Evolutionary conservation across 1,139 yeast genomes (phyloP).

Genomic region (Suhomyces kunorum): DNA sequence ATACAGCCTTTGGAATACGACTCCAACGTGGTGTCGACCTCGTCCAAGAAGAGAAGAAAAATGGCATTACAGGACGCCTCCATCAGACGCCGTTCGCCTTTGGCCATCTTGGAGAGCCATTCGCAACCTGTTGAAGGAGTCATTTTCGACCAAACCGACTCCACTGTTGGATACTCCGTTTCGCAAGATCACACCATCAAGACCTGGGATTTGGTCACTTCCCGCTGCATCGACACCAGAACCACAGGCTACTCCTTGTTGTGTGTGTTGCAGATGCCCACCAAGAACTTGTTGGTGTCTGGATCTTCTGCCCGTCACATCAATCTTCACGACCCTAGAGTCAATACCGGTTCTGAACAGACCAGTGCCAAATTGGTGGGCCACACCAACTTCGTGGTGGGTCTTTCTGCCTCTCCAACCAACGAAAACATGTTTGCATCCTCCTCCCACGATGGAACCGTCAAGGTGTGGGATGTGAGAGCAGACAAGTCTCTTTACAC

Average conservation of each 20-base stretch:
- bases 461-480: constrained; percentile 93
- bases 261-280: constrained; percentile 68
- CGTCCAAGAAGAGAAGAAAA: constrained; percentile 86
- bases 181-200: constrained; percentile 93
- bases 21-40: constrained; percentile 59
- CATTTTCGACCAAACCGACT: constrained; percentile 68
- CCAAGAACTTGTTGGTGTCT: constrained; percentile 70
- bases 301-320: constrained; percentile 98
- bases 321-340: constrained; percentile 87
- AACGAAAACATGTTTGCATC: constrained; percentile 81
- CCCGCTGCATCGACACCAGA: constrained; percentile 81
- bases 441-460: constrained; percentile 94
- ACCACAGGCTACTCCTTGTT: constrained; percentile 85
- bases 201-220: constrained; percentile 93
- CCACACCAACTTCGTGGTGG: constrained; percentile 87
- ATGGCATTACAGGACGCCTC: constrained; percentile 77
- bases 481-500: constrained; percentile 84
- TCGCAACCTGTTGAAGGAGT: constrained; percentile 85
- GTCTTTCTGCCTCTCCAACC: constrained; percentile 70
- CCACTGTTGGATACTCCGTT: constrained; percentile 86
- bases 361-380: constrained; percentile 75
- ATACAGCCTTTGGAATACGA: constrained; percentile 61
- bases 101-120: constrained; percentile 78
- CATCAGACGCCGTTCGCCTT: constrained; percentile 77
- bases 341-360: constrained; percentile 35